Evolutionary conservation across 176 grass and related monocot species (phyloP).

Genomic region (Oryza punctata): DNA sequence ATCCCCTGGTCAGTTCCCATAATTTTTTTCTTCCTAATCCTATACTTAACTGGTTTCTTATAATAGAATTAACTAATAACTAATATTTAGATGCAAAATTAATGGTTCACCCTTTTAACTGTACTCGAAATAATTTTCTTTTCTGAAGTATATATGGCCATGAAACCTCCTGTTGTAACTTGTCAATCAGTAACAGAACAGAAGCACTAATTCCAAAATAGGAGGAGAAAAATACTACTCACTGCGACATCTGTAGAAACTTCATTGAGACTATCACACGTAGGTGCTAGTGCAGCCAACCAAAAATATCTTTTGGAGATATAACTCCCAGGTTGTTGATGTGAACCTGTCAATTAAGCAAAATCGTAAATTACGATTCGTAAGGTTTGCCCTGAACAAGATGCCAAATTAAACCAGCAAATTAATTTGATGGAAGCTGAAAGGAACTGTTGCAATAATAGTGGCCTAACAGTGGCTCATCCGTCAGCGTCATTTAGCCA

Average conservation of each 20-base stretch:
- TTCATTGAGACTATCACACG: not conserved
- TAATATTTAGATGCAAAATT: not conserved
- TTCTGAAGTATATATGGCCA: not conserved
- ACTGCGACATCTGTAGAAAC: not conserved
- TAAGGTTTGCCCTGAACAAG: not conserved
- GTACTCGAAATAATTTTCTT: too few relatives aligned
- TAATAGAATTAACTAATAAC: not conserved
- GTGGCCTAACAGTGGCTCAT: not conserved
- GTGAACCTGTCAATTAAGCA: not conserved
- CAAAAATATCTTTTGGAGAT: not conserved
- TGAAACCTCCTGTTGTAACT: not conserved
- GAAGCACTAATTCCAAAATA: not conserved
- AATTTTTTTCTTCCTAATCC: too few relatives aligned
- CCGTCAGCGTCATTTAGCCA: not conserved
- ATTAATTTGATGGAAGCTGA: not conserved
- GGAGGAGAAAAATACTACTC: not conserved
- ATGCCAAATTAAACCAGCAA: not conserved
- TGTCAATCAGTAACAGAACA: not conserved
- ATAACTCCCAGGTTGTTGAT: not conserved
- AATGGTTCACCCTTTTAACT: too few relatives aligned
- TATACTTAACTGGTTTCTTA: not conserved
- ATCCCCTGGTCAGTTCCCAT: constrained; percentile 12
- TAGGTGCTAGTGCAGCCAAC: not conserved
- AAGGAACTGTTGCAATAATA: not conserved
- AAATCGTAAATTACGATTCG: too few relatives aligned